Base-by-base conservation (phyloP, 1,139 yeast species). In the Pichia sp. region DNA sequence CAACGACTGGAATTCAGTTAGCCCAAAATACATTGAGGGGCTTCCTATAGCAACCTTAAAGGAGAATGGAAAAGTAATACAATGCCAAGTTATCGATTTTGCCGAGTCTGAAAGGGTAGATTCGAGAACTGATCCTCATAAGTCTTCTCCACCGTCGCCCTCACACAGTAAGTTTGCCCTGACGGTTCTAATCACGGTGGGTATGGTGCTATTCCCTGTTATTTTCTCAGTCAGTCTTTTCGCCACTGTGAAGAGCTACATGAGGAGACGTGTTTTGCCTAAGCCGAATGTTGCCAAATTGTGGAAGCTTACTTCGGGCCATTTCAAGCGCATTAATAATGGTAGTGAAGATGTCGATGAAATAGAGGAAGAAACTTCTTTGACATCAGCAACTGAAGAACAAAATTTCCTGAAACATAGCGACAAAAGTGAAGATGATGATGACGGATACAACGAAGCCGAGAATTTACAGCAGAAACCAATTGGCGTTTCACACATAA, bases 11-110 rank as follows among this genome's bases (percentile, higher is more conserved):
- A 68, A 71, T 26, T 56, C 60, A 8, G 64, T 78, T 37, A 68
- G 73, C 47, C 63, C 79, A 36, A 68, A 71, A 47, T 79, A 72
- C 56, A 60, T 77, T 42, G 65, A 70, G 28, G 69, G 67, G 50
- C 73, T 65, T 13, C 68, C 68, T 0, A 46, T 47, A 3, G 60
- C 60, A 3, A 54, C 59, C 16, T 19, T 55, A 5, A 25, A 34
- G 10, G 52, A 47, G 13, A 74, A 74, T 3, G 66, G 65, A 21
- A 65, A 65, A 18, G 28, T 44, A n/a, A 74, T 77, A 1, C 63
- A 70, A 50, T 86, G 89, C 1, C 74, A 77, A 52, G 73, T 84
- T 60, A 78, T 85, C 21, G 85, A 85, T 64, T 67, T 85, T 54
- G 62, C 66, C 3, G 62, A 72, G 22, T 53, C 68, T 37, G 40